These are phyloP conservation scores for Termitomyces sp. DNA, from an alignment of 768 basidiomycete species.

Conservation along the genomic window DNA sequence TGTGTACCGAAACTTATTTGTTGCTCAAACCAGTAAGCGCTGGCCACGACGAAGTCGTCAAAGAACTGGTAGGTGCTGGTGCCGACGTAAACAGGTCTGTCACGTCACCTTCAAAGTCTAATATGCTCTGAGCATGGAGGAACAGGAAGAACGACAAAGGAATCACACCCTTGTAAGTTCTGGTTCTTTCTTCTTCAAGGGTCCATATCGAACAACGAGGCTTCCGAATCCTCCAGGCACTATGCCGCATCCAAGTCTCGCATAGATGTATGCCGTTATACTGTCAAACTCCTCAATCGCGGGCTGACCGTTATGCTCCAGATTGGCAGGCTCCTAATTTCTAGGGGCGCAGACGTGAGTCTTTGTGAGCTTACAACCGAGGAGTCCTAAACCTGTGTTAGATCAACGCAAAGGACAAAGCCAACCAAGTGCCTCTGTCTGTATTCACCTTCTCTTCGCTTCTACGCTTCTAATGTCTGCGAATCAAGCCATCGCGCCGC, in stretches of 20 bases:
- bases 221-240: conserved; percentile 52
- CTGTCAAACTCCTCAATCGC: conserved; percentile 22
- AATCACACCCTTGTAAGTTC: conserved; percentile 73
- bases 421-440: conserved; percentile 88
- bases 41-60: conserved; percentile 72
- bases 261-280: conserved; percentile 59
- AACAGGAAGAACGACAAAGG: conserved; percentile 76
- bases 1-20: conserved; percentile 17
- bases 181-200: conserved; percentile 11
- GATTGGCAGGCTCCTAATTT: conserved; percentile 86
- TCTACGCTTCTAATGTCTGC: conserved; percentile 20
- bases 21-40: conserved; percentile 61
- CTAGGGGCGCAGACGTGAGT: conserved; percentile 89
- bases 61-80: conserved; percentile 78
- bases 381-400: conserved; percentile 38
- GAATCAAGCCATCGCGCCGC: conserved; percentile 85
- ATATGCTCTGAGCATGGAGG: conserved; percentile 19
- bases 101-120: conserved; percentile 19
- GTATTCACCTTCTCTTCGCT: conserved; percentile 28
- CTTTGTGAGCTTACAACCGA: conserved; percentile 28
- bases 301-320: conserved; percentile 38
- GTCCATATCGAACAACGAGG: conserved; percentile 17
- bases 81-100: conserved; percentile 68
- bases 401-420: conserved; percentile 94
- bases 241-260: conserved; percentile 93